Conservation (phyloP, 345 rosid genomes). For the Dimocarpus longan region DNA sequence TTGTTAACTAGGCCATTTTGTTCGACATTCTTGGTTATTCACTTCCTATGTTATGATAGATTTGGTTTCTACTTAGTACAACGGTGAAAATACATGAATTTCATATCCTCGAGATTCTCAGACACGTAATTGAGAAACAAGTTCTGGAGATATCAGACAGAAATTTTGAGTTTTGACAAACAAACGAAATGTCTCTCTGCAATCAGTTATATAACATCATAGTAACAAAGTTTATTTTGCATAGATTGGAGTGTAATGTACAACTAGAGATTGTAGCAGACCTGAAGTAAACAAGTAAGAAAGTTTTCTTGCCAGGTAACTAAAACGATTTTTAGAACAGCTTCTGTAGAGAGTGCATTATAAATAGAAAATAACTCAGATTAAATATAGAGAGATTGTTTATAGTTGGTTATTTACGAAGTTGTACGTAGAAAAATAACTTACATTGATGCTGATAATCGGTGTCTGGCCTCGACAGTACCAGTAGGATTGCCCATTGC, state of each 20-base stretch:
- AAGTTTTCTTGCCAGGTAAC: not conserved
- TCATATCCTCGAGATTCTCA: no score
- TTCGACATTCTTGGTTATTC: not conserved
- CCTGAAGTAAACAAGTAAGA: not conserved
- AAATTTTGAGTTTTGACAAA: not conserved
- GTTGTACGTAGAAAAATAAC: slow-evolving; percentile 9
- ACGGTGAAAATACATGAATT: no score
- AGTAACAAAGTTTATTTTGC: not conserved
- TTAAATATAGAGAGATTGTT: not conserved
- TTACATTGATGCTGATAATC: slow-evolving; percentile 49
- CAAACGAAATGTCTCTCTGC: not conserved
- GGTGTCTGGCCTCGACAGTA: slow-evolving; percentile 42
- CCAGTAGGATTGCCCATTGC: slow-evolving; percentile 39
- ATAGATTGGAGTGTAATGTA: not conserved
- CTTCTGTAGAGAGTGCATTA: not conserved
- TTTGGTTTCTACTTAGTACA: no score
- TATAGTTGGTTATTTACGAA: not conserved
- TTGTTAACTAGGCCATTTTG: no score
- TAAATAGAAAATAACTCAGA: not conserved
- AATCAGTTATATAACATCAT: not conserved
- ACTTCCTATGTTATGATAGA: not conserved
- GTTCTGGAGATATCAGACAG: not conserved
- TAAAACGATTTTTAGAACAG: not conserved
- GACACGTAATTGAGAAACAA: not conserved
- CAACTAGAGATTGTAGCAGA: not conserved